Percentiles rank a stretch among this genome's conserved stretches.
phyloP scores from a whole-genome alignment of 2,329 filamentous ascomycete species.

The Neofusicoccum ribis region DNA sequence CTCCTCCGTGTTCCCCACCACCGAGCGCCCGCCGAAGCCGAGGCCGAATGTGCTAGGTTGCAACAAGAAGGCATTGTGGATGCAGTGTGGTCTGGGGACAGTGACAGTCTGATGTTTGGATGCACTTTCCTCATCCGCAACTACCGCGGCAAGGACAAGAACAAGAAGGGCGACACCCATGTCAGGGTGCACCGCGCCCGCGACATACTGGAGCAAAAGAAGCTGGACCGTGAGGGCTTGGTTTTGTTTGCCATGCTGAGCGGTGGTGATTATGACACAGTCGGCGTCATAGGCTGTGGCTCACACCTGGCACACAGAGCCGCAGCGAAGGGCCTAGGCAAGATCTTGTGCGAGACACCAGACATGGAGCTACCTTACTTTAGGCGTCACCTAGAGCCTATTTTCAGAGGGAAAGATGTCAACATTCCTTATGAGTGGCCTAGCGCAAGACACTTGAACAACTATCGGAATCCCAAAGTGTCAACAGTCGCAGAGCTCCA shows the following conservation, averaged over 20 bases:
- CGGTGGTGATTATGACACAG: constrained; percentile 44
- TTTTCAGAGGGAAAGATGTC: neutral
- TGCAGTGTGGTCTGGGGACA: constrained; percentile 51
- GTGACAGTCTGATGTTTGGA: constrained; percentile 51
- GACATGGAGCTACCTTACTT: neutral
- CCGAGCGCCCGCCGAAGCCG: constrained; percentile 49
- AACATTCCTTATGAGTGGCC: neutral
- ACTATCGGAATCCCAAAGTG: constrained; percentile 40
- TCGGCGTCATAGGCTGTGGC: constrained; percentile 41
- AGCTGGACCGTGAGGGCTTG: constrained; percentile 38
- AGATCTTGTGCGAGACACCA: constrained; percentile 25
- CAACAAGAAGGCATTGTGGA: constrained; percentile 48
- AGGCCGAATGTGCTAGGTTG: constrained; percentile 50
- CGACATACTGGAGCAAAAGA: constrained; percentile 29
- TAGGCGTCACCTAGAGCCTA: constrained; percentile 3
- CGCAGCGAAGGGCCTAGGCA: constrained; percentile 33
- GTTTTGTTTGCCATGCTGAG: constrained; percentile 44
- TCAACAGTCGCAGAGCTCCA: constrained; percentile 33
- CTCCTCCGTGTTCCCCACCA: constrained; percentile 45
- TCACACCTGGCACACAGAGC: constrained; percentile 30
- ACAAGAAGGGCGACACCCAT: constrained; percentile 31
- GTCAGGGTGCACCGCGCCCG: constrained; percentile 35
- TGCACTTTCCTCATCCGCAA: constrained; percentile 44
- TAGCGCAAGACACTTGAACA: constrained; percentile 26
- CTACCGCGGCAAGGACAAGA: constrained; percentile 29